These are phyloP conservation scores for Phialophora tarda DNA, from an alignment of 2,329 filamentous ascomycete species.

Conservation along the genomic window DNA sequence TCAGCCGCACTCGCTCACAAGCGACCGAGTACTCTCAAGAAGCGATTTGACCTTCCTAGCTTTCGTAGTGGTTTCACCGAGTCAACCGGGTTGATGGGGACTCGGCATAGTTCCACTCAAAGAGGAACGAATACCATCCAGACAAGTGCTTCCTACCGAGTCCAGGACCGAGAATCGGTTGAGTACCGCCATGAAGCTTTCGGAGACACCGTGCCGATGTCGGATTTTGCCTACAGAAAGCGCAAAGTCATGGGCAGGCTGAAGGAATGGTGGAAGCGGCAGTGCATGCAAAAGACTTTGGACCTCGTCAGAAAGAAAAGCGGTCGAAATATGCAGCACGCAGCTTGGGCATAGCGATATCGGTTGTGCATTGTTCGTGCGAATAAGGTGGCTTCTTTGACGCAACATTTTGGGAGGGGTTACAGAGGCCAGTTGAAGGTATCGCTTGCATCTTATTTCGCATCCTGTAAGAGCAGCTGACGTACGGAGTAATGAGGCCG, in stretches of 20 bases:
- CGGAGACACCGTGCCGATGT: slow-evolving; percentile 35
- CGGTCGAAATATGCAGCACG: slow-evolving; percentile 15
- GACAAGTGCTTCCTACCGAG: slow-evolving; percentile 23
- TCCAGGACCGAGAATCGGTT: slow-evolving; percentile 27
- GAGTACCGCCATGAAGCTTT: slow-evolving; percentile 24
- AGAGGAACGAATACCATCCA: slow-evolving; percentile 8
- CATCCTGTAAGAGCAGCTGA: not conserved
- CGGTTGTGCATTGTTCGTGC: not conserved
- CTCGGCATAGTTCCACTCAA: slow-evolving; percentile 19
- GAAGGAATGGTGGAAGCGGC: slow-evolving; percentile 38
- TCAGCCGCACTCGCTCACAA: slow-evolving; percentile 36
- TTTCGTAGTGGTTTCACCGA: slow-evolving; percentile 31
- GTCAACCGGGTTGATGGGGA: slow-evolving; percentile 26
- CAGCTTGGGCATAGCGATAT: slow-evolving; percentile 22
- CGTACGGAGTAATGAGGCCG: not conserved
- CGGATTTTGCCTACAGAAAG: slow-evolving; percentile 39
- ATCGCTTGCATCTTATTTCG: slow-evolving; percentile 10
- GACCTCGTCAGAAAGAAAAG: slow-evolving; percentile 27
- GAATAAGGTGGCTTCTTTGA: not conserved
- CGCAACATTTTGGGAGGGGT: not conserved
- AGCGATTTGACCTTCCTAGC: slow-evolving; percentile 34
- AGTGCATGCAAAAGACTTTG: slow-evolving; percentile 34
- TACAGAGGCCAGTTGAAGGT: not conserved
- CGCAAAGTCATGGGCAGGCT: slow-evolving; percentile 37
- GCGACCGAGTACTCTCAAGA: slow-evolving; percentile 15